Conservation (phyloP, 257 asterid genomes). For the Ballota nigra region DNA sequence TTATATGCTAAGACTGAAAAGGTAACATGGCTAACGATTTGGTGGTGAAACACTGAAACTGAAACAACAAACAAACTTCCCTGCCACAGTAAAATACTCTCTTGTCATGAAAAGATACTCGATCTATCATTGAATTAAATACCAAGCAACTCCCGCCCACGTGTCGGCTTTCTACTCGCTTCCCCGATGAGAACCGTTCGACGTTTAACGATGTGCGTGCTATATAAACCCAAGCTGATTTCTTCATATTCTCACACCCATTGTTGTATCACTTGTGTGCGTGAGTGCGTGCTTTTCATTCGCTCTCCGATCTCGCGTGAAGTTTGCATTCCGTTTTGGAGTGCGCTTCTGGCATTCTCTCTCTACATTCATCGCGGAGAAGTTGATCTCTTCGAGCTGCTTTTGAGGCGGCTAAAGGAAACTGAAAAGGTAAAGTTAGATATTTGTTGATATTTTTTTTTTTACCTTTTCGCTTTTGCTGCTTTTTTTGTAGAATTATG, state of each 20-base stretch:
- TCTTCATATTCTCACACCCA: constrained; percentile 23
- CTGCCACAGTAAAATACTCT: not conserved
- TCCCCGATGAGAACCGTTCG: constrained; percentile 22
- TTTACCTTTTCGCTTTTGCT: not conserved
- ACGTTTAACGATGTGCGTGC: constrained; percentile 14
- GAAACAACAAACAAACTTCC: constrained; percentile 11
- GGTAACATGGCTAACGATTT: not conserved
- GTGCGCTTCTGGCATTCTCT: constrained; percentile 4
- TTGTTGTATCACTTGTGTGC: not conserved
- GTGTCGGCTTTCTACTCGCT: constrained; percentile 26
- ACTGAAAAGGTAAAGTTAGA: constrained; percentile 20
- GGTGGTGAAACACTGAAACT: constrained; percentile 2
- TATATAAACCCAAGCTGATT: constrained; percentile 34
- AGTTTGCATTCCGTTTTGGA: constrained; percentile 41
- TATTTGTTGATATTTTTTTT: too few relatives aligned
- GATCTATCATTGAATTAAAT: not conserved
- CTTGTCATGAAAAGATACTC: not conserved
- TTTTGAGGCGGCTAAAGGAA: constrained; percentile 16
- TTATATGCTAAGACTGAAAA: not conserved
- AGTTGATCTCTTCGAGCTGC: constrained; percentile 24
- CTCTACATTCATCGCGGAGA: constrained; percentile 9
- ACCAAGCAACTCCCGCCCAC: constrained; percentile 23
- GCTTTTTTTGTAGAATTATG: not conserved
- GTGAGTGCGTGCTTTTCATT: constrained; percentile 22
- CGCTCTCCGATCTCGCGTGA: constrained; percentile 28